Evolutionary conservation across 176 grass and related monocot genomes (phyloP).

Genomic region (Otatea glauca): DNA sequence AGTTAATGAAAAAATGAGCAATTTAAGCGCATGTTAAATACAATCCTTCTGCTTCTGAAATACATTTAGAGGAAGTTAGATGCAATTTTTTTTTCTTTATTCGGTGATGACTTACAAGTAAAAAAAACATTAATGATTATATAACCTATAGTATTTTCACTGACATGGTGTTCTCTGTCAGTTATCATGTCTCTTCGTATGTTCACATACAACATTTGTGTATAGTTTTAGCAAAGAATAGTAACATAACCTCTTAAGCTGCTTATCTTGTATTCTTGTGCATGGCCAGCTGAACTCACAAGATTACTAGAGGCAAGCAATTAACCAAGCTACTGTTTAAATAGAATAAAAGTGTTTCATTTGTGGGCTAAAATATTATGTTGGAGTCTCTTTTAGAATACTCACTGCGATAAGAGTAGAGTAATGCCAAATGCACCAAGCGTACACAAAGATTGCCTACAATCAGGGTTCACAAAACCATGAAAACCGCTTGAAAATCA

Average conservation of each 20-base stretch:
- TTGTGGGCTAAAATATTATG: not conserved
- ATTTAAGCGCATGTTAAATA: constrained; percentile 8
- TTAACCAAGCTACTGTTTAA: constrained; percentile 1
- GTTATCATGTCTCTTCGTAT: not conserved
- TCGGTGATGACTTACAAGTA: not conserved
- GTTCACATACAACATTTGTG: not conserved
- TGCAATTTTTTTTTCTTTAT: not conserved
- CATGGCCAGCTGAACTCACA: not conserved
- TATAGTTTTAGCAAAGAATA: not conserved
- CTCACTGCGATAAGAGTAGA: not conserved
- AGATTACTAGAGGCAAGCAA: not conserved
- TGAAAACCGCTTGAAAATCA: no score
- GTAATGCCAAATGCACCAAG: not conserved
- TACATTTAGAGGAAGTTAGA: not conserved
- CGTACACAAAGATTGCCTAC: not conserved
- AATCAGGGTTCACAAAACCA: no score
- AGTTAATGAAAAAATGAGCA: constrained; percentile 4
- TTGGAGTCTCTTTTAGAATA: not conserved
- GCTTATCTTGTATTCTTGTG: not conserved
- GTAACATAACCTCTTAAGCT: not conserved
- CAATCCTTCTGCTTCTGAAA: not conserved
- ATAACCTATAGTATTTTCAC: not conserved
- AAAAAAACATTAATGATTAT: not conserved
- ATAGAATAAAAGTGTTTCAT: not conserved
- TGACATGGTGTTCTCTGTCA: not conserved